Percentiles rank a stretch among this genome's conserved stretches.
Conservation (phyloP, 768 basidiomycete genomes). For the Lepiota brunneoincarnata region DNA sequence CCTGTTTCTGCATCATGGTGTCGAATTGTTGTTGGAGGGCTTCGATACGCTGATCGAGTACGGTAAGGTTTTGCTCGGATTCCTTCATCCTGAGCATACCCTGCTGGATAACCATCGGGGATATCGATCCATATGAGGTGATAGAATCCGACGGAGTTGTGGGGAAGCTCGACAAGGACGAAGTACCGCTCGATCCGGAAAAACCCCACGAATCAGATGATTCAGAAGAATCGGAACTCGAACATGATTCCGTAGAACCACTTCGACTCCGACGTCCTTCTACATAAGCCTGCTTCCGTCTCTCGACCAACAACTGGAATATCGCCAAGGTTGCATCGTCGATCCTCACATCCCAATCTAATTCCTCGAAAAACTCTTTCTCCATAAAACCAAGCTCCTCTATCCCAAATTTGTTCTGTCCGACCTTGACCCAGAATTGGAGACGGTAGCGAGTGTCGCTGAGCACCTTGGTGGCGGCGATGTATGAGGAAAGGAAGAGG, state of each 20-base stretch:
- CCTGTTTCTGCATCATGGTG: neutral
- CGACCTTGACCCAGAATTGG: slow-evolving; percentile 9
- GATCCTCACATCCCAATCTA: slow-evolving; percentile 7
- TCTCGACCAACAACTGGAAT: slow-evolving; percentile 2
- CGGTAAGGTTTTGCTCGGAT: slow-evolving; percentile 5
- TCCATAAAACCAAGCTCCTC: slow-evolving; percentile 6
- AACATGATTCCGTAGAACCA: neutral
- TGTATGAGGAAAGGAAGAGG: slow-evolving; percentile 10
- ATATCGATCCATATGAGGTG: neutral
- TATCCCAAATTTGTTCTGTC: slow-evolving; percentile 9
- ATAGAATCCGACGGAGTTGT: neutral
- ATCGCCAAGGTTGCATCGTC: slow-evolving; percentile 10
- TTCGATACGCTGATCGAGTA: slow-evolving; percentile 3
- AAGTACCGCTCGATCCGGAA: neutral
- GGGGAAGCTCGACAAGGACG: neutral
- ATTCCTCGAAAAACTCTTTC: slow-evolving; percentile 6
- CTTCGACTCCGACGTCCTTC: neutral
- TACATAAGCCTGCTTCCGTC: slow-evolving; percentile 1
- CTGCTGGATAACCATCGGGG: neutral
- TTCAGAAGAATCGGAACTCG: neutral
- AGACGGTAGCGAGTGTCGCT: slow-evolving; percentile 7
- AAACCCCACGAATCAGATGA: neutral
- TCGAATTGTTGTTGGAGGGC: slow-evolving; percentile 6
- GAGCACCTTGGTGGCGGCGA: slow-evolving; percentile 10
- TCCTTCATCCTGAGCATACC: slow-evolving; percentile 3